These are phyloP conservation scores for Stevia rebaudiana DNA, from an alignment of 140 eudicot species.

Conservation along the genomic window DNA sequence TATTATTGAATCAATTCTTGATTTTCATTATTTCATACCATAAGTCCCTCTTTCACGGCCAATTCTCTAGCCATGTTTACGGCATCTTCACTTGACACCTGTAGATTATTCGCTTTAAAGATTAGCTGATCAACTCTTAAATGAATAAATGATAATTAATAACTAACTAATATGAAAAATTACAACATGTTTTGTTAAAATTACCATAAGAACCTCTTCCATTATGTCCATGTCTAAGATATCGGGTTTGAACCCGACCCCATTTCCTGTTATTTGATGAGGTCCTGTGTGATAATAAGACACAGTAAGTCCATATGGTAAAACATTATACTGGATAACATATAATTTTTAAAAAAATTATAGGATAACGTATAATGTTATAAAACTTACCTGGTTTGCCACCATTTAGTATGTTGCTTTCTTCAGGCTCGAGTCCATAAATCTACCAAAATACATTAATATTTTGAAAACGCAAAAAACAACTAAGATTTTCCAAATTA, in stretches of 20 bases:
- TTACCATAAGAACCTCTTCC: conserved; percentile 96
- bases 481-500: not conserved
- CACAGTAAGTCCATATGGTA: not conserved
- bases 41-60: conserved; percentile 89
- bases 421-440: conserved; percentile 90
- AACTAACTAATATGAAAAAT: not conserved
- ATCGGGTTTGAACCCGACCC: conserved; percentile 95
- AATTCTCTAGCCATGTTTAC: conserved; percentile 93
- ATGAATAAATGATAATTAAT: not conserved
- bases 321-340: not conserved
- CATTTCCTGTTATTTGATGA: conserved; percentile 90
- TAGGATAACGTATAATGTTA: not conserved
- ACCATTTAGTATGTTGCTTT: conserved; percentile 87
- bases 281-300: conserved; percentile 47
- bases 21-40: conserved; percentile 45
- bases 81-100: conserved; percentile 96
- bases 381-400: conserved; percentile 73
- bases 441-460: conserved; percentile 32
- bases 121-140: not conserved
- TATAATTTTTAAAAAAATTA: not conserved
- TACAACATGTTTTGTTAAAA: not conserved
- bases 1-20: not conserved
- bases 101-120: not conserved
- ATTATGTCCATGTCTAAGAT: conserved; percentile 92
- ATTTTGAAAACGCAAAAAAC: not conserved